phyloP scores from a whole-genome alignment of 306 rosid genomes.

The Pyrus communis region DNA sequence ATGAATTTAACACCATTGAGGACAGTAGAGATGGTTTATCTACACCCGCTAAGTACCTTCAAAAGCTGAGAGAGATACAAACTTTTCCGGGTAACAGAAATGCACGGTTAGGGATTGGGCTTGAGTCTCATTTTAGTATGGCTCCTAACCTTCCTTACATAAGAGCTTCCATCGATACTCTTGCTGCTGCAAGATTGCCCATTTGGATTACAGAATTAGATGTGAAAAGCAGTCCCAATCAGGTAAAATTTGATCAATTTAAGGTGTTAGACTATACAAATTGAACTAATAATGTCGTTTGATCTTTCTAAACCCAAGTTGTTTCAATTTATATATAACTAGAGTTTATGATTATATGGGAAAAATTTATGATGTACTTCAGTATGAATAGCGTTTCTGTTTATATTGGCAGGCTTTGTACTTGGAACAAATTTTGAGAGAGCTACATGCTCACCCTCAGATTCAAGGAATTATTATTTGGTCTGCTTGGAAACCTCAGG shows the following conservation, averaged over 20 bases:
- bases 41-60: constrained; percentile 38
- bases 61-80: constrained; percentile 38
- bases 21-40: constrained; percentile 27
- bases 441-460: constrained; percentile 51
- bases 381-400: not conserved
- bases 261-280: no score
- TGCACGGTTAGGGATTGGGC: constrained; percentile 42
- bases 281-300: no score
- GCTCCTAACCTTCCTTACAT: constrained; percentile 48
- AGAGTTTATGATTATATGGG: not conserved
- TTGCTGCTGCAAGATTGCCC: constrained; percentile 47
- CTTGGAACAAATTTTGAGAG: constrained; percentile 61
- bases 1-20: constrained; percentile 72
- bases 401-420: constrained; percentile 25
- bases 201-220: constrained; percentile 83
- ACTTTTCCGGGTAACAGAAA: constrained; percentile 11
- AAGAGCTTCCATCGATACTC: constrained; percentile 61
- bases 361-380: not conserved
- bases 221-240: constrained; percentile 30
- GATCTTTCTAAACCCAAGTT: no score
- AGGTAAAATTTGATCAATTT: constrained; percentile 27
- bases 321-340: not conserved
- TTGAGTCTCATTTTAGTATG: constrained; percentile 54
- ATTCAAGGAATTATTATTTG: constrained; percentile 59
- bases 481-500: constrained; percentile 37